These are phyloP conservation scores for Phaffia australis DNA, from an alignment of 768 basidiomycete species.

Conservation along the genomic window DNA sequence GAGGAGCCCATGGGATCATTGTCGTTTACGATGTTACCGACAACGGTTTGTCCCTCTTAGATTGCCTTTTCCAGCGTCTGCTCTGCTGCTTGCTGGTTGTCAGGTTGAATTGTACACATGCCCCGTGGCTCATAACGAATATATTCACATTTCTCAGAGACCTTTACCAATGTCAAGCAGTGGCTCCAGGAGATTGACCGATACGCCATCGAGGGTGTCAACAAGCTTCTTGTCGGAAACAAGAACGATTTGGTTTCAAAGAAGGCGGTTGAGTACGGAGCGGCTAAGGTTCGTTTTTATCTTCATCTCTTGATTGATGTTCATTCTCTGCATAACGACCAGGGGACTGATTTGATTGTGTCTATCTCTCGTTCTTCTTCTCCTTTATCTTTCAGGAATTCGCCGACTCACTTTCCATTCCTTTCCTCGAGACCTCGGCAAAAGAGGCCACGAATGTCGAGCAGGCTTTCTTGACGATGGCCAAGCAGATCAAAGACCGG, in stretches of 20 bases:
- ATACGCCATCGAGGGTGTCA: conserved; percentile 28
- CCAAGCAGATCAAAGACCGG: conserved; percentile 74
- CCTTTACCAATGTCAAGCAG: conserved; percentile 35
- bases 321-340: not conserved
- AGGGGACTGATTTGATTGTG: not conserved
- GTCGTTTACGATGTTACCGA: conserved; percentile 27
- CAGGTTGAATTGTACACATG: too few relatives aligned
- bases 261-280: conserved; percentile 68
- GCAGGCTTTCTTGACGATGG: conserved; percentile 28
- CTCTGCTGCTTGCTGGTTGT: too few relatives aligned
- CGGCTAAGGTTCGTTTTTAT: conserved; percentile 55
- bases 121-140: too few relatives aligned
- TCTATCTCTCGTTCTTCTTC: not conserved
- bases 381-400: conserved; percentile 21
- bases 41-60: conserved; percentile 18
- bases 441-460: conserved; percentile 28
- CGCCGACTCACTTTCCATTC: conserved; percentile 25
- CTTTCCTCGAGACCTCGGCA: conserved; percentile 27
- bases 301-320: not conserved
- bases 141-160: not conserved
- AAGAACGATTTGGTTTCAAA: conserved; percentile 27
- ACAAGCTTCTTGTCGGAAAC: conserved; percentile 28
- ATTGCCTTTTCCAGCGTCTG: too few relatives aligned
- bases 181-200: conserved; percentile 88
- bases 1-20: conserved; percentile 26